Base-by-base conservation (phyloP, 345 rosid species). In the Gossypioides kirkii region DNA sequence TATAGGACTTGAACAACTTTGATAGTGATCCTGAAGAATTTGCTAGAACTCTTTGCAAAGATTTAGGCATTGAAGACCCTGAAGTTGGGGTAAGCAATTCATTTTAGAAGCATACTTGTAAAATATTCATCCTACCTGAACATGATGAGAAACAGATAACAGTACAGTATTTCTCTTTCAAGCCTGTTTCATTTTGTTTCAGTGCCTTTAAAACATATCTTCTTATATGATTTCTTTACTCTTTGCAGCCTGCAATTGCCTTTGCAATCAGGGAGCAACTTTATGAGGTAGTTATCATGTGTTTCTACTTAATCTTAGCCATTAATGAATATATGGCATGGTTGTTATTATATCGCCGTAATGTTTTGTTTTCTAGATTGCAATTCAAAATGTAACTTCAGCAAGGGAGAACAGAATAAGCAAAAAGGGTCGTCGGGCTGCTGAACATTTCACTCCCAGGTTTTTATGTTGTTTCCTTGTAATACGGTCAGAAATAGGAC, bases 11-110 rank as follows among this genome's bases (percentile, higher is more conserved):
- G 78, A 94, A 94, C 87, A 92, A 92, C 77, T 90, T 86, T 77
- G 94, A 92, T 47, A 92, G 95, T 83, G 95, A 92, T 78, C 98
- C 98, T 70, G 98, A 94, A 84, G 93, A 88, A 69, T 92, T 94
- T 64, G 95, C 97, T 67, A 83, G 86, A 80, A 89, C 94, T 76
- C 88, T 94, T 75, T 94, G 98, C 79, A 82, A 77, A 75, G 98
- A 94, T 85, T 74, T 94, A 87, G 89, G 80, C 61, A 86, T 94
- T 78, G 82, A 83, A 78, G 98, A 92, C 83, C 98, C 97, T 73
- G 95, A 94, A 89, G 96, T 89, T 77, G 97, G 95, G 58, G 98
- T 94, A 84, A 89, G 88, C 69, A 73, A 72, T 73, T 18, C 32
- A 3, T 61, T 41, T 36, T 23, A 61, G 63, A 74, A 58, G 46